phyloP scores from a whole-genome alignment of 2,329 filamentous ascomycete species.

The Parafenestella ontariensis region DNA sequence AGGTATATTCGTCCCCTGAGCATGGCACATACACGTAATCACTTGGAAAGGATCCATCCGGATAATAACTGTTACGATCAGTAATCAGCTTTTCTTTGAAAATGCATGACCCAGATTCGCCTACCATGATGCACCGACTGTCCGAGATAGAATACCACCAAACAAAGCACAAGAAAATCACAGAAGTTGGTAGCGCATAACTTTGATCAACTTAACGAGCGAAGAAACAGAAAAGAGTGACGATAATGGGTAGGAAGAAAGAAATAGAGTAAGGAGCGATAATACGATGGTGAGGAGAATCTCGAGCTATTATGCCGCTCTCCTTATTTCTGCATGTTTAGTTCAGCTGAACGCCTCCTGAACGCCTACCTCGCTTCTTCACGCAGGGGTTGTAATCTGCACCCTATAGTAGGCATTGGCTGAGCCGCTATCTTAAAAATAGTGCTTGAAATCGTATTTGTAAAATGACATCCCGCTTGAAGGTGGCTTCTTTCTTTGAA shows the following conservation, averaged over 20 bases:
- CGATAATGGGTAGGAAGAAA: neutral
- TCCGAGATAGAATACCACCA: conserved; percentile 1
- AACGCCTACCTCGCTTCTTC: neutral
- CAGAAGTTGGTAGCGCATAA: conserved; percentile 15
- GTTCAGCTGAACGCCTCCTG: neutral
- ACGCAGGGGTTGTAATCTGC: neutral
- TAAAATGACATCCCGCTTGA: neutral
- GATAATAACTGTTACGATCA: conserved; percentile 15
- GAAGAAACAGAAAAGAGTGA: conserved; percentile 11
- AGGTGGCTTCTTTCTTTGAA: neutral
- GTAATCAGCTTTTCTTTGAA: neutral
- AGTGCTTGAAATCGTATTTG: neutral
- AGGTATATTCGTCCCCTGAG: conserved; percentile 12
- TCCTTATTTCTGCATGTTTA: neutral
- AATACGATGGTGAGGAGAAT: conserved; percentile 3
- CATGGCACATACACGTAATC: conserved; percentile 20
- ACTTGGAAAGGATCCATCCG: conserved; percentile 16
- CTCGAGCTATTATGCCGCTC: neutral
- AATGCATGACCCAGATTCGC: neutral
- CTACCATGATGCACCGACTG: conserved; percentile 19
- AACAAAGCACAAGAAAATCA: conserved; percentile 20
- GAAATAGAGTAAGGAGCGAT: neutral
- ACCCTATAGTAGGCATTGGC: neutral
- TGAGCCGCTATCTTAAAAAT: neutral
- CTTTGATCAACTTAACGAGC: conserved; percentile 11